Conservation (phyloP, 2,329 filamentous ascomycete genomes). For the Aspergillus fijiensis region DNA sequence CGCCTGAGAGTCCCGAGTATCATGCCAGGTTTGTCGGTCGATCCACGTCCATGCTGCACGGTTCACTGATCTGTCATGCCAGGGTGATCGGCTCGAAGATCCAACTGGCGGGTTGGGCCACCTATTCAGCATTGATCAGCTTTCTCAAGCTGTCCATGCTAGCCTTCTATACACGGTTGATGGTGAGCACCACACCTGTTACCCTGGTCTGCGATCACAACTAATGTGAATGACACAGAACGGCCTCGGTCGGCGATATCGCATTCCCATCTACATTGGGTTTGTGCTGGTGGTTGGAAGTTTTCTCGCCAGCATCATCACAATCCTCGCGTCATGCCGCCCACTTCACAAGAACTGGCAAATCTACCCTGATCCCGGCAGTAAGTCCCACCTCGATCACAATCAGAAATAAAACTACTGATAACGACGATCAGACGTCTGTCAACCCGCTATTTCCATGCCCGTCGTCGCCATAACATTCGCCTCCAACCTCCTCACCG, state of each 20-base stretch:
- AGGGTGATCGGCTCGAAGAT: conserved; percentile 54
- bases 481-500: conserved; percentile 53
- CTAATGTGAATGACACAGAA: conserved; percentile 13
- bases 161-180: conserved; percentile 55
- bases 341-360: conserved; percentile 57
- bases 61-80: not conserved
- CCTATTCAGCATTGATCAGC: conserved; percentile 52
- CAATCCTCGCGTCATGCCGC: conserved; percentile 51
- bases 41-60: not conserved
- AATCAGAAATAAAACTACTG: conserved; percentile 5
- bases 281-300: conserved; percentile 49
- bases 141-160: conserved; percentile 54
- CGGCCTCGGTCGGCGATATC: conserved; percentile 26
- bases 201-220: no score
- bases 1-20: conserved; percentile 45
- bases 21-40: conserved; percentile 26
- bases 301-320: conserved; percentile 49
- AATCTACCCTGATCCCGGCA: conserved; percentile 57
- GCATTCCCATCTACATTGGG: conserved; percentile 48
- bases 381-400: conserved; percentile 35
- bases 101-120: conserved; percentile 53
- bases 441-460: conserved; percentile 50
- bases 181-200: conserved; percentile 22
- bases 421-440: conserved; percentile 35
- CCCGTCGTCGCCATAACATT: conserved; percentile 51